Evolutionary conservation across 2,329 filamentous ascomycete species (phyloP), one percentile per base, ranked within the genome.

Genomic region (Tolypocladium guangdongense): DNA sequence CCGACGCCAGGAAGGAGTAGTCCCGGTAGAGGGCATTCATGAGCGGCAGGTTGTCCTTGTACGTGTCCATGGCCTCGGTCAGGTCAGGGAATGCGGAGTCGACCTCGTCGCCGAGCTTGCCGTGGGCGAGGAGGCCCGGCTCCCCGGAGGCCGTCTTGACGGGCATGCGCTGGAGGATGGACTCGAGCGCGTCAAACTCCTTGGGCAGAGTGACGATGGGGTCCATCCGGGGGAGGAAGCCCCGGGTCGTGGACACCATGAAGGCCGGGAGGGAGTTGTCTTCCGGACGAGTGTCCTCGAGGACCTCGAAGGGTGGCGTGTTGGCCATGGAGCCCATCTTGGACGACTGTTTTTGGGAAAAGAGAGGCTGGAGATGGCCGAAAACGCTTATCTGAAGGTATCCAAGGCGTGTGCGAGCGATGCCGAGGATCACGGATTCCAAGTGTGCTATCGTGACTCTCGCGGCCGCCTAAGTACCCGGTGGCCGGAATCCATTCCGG

Each of bases 21-120:
- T 96, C 91, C 22, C 91, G 80, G 69, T 96, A 96, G 49, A 95
- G 73, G 36, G 90, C 90, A 63, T 91, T 93, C 75, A 95, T 83
- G 55, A 89, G 73, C 18, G 86, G 86, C 39, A 92, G 77, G 70
- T 96, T 85, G 56, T 84, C 74, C 61, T 80, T 76, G 60, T 87
- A 86, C 68, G 82, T 82, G 63, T 93, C 86, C 54, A 96, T 78
- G 59, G 81, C 77, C 6, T 76, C 76, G 1, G 86, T 88, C 49
- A 96, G 75, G 68, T 96, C 88, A 18, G 88, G 86, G 49, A 96
- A 79, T 57, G 84, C 82, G n/a, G 74, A 74, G 58, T 86, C 73
- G 47, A 95, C 83, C n/a, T 82, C 80, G 39, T 85, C 82, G 16
- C 90, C 91, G 16, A 96, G 81, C 63, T 80, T 78, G 66, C 82